These are phyloP conservation scores for Boletus bicolor DNA, from an alignment of 768 basidiomycete species.

Conservation along the genomic window DNA sequence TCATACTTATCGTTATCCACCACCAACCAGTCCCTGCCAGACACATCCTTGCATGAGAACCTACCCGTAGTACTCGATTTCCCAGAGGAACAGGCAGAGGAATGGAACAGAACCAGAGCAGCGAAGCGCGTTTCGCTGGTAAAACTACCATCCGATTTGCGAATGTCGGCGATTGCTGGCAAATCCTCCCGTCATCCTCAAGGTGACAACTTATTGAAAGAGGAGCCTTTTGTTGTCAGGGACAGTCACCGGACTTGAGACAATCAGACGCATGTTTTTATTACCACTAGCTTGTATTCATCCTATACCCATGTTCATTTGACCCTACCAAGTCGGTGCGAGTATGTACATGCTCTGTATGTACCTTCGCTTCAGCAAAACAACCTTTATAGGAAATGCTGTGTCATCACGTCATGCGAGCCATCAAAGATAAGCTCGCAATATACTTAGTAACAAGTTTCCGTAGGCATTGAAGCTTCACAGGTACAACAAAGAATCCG, in stretches of 20 bases:
- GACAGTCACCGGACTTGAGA: conserved; percentile 1
- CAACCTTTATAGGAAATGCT: neutral
- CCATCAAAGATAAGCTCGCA: conserved; percentile 1
- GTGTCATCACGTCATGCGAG: conserved; percentile 1
- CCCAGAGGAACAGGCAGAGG: conserved; percentile 73
- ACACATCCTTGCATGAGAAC: conserved; percentile 40
- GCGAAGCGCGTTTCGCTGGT: conserved; percentile 85
- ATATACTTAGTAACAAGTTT: neutral
- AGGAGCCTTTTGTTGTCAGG: conserved; percentile 6
- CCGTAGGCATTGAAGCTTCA: neutral
- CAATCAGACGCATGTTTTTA: conserved; percentile 3
- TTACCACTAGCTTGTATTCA: conserved; percentile 2
- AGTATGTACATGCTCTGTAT: neutral
- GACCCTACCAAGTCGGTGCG: neutral
- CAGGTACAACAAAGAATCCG: neutral
- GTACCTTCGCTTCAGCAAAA: conserved; percentile 6
- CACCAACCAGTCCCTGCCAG: conserved; percentile 19
- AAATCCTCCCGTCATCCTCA: conserved; percentile 13
- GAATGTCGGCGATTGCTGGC: conserved; percentile 22
- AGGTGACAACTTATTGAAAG: conserved; percentile 3
- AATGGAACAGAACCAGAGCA: conserved; percentile 82
- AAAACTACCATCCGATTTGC: conserved; percentile 58
- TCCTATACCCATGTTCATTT: conserved; percentile 5
- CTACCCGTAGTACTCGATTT: conserved; percentile 46
- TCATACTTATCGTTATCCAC: conserved; percentile 21